Evolutionary conservation across 2,329 filamentous ascomycete genomes (phyloP), one percentile per base, ranked within the genome.

Genomic region (Venturia asperata): DNA sequence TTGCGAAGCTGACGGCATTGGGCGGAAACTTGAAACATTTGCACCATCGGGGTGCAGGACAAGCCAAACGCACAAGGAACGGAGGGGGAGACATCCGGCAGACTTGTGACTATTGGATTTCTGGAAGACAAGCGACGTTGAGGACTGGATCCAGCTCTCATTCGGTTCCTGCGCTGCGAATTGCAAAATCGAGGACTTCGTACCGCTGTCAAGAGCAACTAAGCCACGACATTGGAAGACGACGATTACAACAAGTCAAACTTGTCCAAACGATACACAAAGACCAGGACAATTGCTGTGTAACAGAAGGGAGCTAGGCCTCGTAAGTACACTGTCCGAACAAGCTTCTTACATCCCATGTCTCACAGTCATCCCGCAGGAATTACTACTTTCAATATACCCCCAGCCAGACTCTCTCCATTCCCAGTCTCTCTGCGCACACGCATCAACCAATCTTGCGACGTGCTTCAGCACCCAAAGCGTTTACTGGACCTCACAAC

Each of bases 11-110:
- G 52, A 34, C 27, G 24, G 37, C 21, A 61, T 42, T 43, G 24
- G 21, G n/a, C 39, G n/a, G 42, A 42, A 27, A 45, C 34, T n/a
- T 61, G 60, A 61, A 61, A 61, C 60, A 61, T 24, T 27, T 42
- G 60, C 34, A 17, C 60, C 60, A 61, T n/a, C 37, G 60, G 17
- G 10, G 6, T 27, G 17, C 37, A 42, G 30, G 27, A 21, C 19
- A 19, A 61, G 60, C 60, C 30, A 58, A 61, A 45, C 60, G 60
- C 60, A 61, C 45, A 61, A 61, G 60, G 27, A 43, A 61, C 60
- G 42, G 52, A 27, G 19, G 1, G 52, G 30, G 37, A 37, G 52
- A 19, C 2, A 3, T 37, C 27, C 30, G 30, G 52, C 30, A 58
- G 52, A 58, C 52, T 58, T 58, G 17, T 27, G 11, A 37, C 52